Base-by-base conservation (phyloP, 2,329 filamentous ascomycete genomes). In the Ophiognomonia clavigignenti-juglandacearum region DNA sequence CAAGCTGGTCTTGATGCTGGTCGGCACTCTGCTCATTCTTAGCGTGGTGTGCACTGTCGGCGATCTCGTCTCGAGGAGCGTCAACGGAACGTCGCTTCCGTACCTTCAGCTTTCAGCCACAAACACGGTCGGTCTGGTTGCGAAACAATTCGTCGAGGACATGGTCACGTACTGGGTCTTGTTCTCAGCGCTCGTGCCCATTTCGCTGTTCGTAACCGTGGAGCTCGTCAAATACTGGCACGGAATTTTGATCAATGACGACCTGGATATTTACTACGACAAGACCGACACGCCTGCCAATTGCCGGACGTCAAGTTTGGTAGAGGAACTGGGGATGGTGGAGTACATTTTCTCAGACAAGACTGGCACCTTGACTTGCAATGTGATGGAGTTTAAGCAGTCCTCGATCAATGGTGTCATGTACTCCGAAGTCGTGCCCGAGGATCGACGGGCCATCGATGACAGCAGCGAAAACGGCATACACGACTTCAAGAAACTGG, bases 301-400 rank as follows among this genome's bases (percentile, higher is more conserved):
- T 55, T 98, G 93, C 67, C 82, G 93, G 58, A 98, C 93, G 0
- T 97, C 92, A 2, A 96, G 91, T 56, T 73, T 98, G 62, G 93
- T 98, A 10, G 93, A 98, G 69, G 95, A 98, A 62, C 71, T 98
- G 37, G 93, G 93, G 46, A 96, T 97, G 78, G 95, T 98, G 37
- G 93, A 97, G 61, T 98, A 95, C 60, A 93, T 98, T 54, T 98
- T 98, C 65, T 96, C 90, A 0, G 92, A 97, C 73, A 97, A 97
- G 73, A 97, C 92, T 2, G 92, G 92, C 36, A 97, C 92, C 4
- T 72, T 97, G 59, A 97, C 92, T n/a, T 95, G 91, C 69, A 97
- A 97, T 62, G 84, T 89, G 77, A 97, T 98, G 93, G 92, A 97
- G 65, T 98, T 97, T 66, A 90, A 90, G 63, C 90, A 97, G 66